Conservation (phyloP, 179 eudicot species). For the Spergularia azorica region DNA sequence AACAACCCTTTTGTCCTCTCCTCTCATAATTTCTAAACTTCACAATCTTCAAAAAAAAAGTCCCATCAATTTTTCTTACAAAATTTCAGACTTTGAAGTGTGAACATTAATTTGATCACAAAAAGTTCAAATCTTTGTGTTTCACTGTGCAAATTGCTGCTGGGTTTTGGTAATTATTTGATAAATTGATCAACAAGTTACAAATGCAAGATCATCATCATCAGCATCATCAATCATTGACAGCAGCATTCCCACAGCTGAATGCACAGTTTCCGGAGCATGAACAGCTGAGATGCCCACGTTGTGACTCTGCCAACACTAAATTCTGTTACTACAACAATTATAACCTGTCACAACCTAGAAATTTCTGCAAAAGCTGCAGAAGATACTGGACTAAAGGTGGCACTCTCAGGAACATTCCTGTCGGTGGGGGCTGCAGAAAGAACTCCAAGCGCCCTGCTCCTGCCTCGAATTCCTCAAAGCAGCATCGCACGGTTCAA, state of each 20-base stretch:
- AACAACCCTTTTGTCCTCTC: conserved; percentile 29
- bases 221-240: conserved; percentile 21
- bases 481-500: conserved; percentile 3
- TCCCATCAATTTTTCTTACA: too few species aligned
- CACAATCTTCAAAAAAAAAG: background rate
- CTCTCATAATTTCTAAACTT: conserved; percentile 1
- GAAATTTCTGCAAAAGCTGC: conserved; percentile 63
- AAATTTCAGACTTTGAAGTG: background rate
- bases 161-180: background rate
- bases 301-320: conserved; percentile 63
- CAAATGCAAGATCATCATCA: conserved; percentile 65
- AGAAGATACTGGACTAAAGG: conserved; percentile 72
- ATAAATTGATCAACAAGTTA: background rate
- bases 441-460: conserved; percentile 43
- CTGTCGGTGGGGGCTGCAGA: conserved; percentile 59
- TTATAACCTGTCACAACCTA: conserved; percentile 72
- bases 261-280: conserved; percentile 51
- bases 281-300: conserved; percentile 63
- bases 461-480: background rate
- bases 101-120: background rate
- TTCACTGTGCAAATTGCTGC: background rate
- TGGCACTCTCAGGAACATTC: conserved; percentile 63
- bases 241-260: conserved; percentile 17
- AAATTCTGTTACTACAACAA: conserved; percentile 80
- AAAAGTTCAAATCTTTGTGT: background rate